Base-by-base conservation (phyloP, 371 early-diverging fungal species). In the Blastocladiella emersonii region DNA sequence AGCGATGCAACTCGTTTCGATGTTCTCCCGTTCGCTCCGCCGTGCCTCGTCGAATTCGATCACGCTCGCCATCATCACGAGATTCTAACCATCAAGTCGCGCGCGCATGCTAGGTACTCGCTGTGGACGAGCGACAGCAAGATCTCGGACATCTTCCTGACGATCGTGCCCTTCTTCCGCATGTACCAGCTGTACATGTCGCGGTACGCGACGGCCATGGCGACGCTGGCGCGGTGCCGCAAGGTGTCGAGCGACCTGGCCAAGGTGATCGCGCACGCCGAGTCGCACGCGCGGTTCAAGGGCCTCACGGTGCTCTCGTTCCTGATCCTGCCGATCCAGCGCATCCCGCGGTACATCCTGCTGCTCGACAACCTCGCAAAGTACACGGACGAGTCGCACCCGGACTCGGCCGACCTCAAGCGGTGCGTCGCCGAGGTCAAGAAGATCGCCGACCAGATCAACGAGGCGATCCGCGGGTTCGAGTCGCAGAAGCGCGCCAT, bases 321-420 rank as follows among this genome's bases (percentile, higher is more conserved):
- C 44, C 59, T 59, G 25, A 59, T 59, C 37, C 37, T 59, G 2
- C 59, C 59, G 13, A 30, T 59, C 17, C 59, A 59, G 19, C 59
- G 59, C 32, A 30, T 59, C 13, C 59, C 59, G 30, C 59, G 59
- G 21, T 59, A 59, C 59, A 37, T 37, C 15, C 37, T 59, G 25
- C 30, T 59, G 25, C 37, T 59, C 21, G 59, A 59, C 2, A 59
- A 59, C 44, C 27, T 59, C 30, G 35, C 37, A 8, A 59, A 59
- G 59, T 37, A 51, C 53, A 51, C 53, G 30, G 30, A 15, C 3
- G 30, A 27, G 17, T 30, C 53, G 34, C 53, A 51, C 53, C 53
- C 53, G 27, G 53, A 51, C 53, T 25, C 12, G 0, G 53, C 15
- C 0, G 48, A 12, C 53, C 32, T 51, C 15, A 27, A 30, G 13